These are phyloP conservation scores for Trichoderma koningiopsis DNA, from an alignment of 2,329 filamentous ascomycete genomes.

Conservation along the genomic window DNA sequence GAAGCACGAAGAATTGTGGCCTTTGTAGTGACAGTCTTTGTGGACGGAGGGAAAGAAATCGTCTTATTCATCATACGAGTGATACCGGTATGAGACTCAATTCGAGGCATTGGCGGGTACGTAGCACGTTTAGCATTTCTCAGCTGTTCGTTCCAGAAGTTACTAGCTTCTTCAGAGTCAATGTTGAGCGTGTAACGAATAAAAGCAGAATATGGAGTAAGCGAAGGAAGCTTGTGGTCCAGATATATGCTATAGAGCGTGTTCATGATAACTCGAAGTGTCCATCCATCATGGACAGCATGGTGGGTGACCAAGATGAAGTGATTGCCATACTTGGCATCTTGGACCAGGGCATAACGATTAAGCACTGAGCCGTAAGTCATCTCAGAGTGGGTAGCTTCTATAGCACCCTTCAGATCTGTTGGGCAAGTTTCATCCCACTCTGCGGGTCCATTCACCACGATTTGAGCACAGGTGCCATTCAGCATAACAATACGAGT, in stretches of 20 bases:
- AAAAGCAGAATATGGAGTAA: slow-evolving; percentile 25
- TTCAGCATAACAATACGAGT: slow-evolving; percentile 27
- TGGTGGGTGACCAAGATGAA: slow-evolving; percentile 35
- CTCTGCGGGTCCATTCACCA: not conserved
- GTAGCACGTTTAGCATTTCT: slow-evolving; percentile 9
- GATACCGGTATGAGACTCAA: not conserved
- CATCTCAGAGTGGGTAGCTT: slow-evolving; percentile 2
- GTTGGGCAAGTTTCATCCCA: not conserved
- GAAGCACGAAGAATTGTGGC: slow-evolving; percentile 30
- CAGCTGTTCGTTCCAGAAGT: slow-evolving; percentile 14
- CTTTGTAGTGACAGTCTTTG: slow-evolving; percentile 12
- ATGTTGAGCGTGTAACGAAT: slow-evolving; percentile 22
- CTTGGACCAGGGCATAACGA: slow-evolving; percentile 14
- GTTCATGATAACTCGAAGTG: slow-evolving; percentile 30
- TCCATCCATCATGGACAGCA: slow-evolving; percentile 37
- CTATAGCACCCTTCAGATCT: not conserved
- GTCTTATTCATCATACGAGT: slow-evolving; percentile 3
- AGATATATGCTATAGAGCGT: slow-evolving; percentile 15
- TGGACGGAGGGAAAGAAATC: slow-evolving; percentile 7
- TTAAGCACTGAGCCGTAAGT: slow-evolving; percentile 12
- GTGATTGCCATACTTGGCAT: not conserved
- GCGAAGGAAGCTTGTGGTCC: not conserved
- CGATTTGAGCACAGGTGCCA: not conserved
- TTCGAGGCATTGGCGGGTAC: slow-evolving; percentile 8
- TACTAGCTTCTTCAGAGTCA: not conserved